These are phyloP conservation scores for Aureobasidium sp. DNA, from an alignment of 2,329 filamentous ascomycete genomes.

Conservation along the genomic window DNA sequence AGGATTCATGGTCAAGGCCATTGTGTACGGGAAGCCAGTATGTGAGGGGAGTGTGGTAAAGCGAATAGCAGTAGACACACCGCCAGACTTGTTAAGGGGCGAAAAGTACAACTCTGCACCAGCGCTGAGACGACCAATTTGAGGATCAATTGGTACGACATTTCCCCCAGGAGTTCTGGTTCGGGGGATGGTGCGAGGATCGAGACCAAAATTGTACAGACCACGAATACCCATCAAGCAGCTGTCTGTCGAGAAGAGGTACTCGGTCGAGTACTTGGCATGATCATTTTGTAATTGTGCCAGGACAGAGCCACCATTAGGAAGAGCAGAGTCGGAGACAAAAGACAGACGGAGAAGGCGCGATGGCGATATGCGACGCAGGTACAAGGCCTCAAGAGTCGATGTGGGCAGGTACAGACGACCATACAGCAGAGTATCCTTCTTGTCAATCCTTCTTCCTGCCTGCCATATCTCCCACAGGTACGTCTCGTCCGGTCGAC, in stretches of 20 bases:
- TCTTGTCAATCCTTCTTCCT: conserved; percentile 42
- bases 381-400: conserved; percentile 76
- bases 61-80: conserved; percentile 78
- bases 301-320: conserved; percentile 69
- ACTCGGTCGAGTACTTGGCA: conserved; percentile 82
- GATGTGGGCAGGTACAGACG: conserved; percentile 77
- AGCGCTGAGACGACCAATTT: conserved; percentile 77
- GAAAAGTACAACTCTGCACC: conserved; percentile 95
- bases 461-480: conserved; percentile 50
- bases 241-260: conserved; percentile 86
- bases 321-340: conserved; percentile 64
- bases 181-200: conserved; percentile 40
- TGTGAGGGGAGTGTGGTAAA: conserved; percentile 81
- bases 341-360: conserved; percentile 74
- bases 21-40: conserved; percentile 82
- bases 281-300: conserved; percentile 73
- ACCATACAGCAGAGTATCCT: conserved; percentile 64
- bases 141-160: conserved; percentile 43
- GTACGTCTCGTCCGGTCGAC: conserved; percentile 43
- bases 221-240: conserved; percentile 80
- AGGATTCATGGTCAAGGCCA: conserved; percentile 87
- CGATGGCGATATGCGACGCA: conserved; percentile 69
- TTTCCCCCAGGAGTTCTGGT: conserved; percentile 22
- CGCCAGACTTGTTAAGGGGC: conserved; percentile 85
- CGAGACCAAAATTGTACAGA: conserved; percentile 87